Percentiles rank a stretch among this genome's conserved stretches.
Evolutionary conservation across 768 basidiomycete species (phyloP).

Genomic region (Omphalotus guepiniiformis): DNA sequence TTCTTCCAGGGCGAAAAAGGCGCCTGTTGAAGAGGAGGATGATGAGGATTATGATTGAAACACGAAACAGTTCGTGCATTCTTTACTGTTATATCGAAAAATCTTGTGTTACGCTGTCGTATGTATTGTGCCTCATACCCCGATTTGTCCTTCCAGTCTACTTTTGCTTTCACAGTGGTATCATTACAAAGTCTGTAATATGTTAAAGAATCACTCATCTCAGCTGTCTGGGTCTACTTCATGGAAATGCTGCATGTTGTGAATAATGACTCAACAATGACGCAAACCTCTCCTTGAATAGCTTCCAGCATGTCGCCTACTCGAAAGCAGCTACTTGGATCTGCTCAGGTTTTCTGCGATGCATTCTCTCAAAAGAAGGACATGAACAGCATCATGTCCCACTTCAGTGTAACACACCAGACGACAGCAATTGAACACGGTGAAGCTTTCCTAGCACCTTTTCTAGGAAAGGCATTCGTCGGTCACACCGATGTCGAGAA

Average conservation of each 20-base stretch:
- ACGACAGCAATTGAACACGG: slow-evolving; percentile 54
- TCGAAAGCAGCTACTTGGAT: slow-evolving; percentile 34
- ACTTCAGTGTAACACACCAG: slow-evolving; percentile 44
- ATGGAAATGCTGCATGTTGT: background rate
- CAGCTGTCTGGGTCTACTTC: background rate
- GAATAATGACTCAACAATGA: background rate
- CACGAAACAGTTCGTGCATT: background rate
- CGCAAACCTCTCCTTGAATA: background rate
- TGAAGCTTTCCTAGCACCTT: slow-evolving; percentile 49
- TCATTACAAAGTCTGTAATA: background rate
- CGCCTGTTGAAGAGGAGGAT: background rate
- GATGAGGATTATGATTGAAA: background rate
- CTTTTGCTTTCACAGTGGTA: slow-evolving; percentile 5
- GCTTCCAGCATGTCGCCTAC: slow-evolving; percentile 8
- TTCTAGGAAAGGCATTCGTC: slow-evolving; percentile 48
- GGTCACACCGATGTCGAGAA: slow-evolving; percentile 37
- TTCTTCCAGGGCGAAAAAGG: background rate
- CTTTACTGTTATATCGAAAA: background rate
- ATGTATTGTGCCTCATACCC: background rate
- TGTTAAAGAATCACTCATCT: background rate
- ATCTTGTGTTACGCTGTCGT: background rate
- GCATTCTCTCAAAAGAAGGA: slow-evolving; percentile 45
- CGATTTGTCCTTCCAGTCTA: no score
- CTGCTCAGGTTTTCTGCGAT: slow-evolving; percentile 46
- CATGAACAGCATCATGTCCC: slow-evolving; percentile 38